Percentiles rank a stretch among this genome's conserved stretches.
These are phyloP conservation scores for Eucalyptus viminalis DNA, from an alignment of 345 rosid genomes.

Conservation along the genomic window DNA sequence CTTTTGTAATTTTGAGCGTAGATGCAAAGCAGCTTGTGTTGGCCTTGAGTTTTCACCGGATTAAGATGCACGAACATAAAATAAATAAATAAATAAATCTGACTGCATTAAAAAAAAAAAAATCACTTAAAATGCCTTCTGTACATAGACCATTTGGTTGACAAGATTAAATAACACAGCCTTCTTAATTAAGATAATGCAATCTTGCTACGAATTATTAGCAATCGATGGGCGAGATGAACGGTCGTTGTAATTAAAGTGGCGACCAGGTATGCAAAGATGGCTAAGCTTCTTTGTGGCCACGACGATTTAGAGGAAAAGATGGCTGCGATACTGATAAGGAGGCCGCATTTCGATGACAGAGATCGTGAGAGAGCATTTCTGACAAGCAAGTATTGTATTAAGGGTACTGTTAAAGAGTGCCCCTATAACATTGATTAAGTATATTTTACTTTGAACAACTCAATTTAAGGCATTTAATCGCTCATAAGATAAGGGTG, in stretches of 20 bases:
- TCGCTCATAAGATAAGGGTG: neutral
- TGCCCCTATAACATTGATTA: accelerated
- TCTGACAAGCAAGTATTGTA: neutral
- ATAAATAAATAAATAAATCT: neutral
- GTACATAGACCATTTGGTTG: neutral
- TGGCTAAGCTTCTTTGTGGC: neutral
- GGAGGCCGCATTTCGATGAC: neutral
- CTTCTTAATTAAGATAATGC: neutral
- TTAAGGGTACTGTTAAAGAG: neutral
- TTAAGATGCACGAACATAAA: neutral
- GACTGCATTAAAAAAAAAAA: neutral
- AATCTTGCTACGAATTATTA: neutral
- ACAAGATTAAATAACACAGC: neutral
- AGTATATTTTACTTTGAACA: neutral
- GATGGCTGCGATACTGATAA: neutral
- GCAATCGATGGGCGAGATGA: neutral
- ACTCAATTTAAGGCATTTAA: neutral
- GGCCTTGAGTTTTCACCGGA: neutral
- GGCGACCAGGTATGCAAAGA: neutral
- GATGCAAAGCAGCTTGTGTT: neutral
- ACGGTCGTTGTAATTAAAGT: neutral
- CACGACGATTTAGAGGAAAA: neutral
- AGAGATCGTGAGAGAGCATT: neutral
- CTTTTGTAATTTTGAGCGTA: neutral
- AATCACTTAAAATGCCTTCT: neutral